phyloP scores from a whole-genome alignment of 2,329 filamentous ascomycete species.

The Aspergillus carbonarius region DNA sequence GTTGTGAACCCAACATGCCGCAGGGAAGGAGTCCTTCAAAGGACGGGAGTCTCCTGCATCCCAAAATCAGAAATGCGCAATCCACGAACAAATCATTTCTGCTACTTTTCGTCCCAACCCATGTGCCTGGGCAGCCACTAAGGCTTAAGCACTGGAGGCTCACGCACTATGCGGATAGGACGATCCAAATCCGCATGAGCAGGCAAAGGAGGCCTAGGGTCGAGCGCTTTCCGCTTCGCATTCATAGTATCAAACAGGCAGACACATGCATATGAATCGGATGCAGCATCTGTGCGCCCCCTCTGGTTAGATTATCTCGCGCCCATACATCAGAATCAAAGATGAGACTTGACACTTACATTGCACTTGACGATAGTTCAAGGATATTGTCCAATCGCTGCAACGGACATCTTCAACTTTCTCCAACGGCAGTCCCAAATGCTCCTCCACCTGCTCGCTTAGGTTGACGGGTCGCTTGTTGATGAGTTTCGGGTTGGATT shows the following conservation, averaged over 20 bases:
- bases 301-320: constrained; percentile 21
- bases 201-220: constrained; percentile 70
- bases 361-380: constrained; percentile 65
- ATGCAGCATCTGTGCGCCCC: constrained; percentile 64
- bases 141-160: constrained; percentile 7
- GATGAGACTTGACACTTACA: constrained; percentile 55
- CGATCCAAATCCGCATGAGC: constrained; percentile 64
- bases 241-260: constrained; percentile 74
- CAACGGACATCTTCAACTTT: constrained; percentile 70
- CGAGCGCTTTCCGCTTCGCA: constrained; percentile 62
- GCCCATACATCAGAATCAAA: constrained; percentile 15
- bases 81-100: not conserved
- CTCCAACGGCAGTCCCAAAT: constrained; percentile 70
- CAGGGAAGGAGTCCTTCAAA: too few species aligned
- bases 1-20: not conserved
- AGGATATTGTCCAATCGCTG: constrained; percentile 68
- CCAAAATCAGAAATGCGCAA: not conserved
- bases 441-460: constrained; percentile 67
- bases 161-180: constrained; percentile 50
- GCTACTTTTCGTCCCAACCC: not conserved
- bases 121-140: not conserved
- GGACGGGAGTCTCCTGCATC: not conserved
- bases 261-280: constrained; percentile 77
- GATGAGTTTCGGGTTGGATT: constrained; percentile 55
- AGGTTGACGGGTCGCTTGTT: constrained; percentile 68